These are phyloP conservation scores for Kuraishia piskuri DNA, from an alignment of 805 yeast species.

Conservation along the genomic window DNA sequence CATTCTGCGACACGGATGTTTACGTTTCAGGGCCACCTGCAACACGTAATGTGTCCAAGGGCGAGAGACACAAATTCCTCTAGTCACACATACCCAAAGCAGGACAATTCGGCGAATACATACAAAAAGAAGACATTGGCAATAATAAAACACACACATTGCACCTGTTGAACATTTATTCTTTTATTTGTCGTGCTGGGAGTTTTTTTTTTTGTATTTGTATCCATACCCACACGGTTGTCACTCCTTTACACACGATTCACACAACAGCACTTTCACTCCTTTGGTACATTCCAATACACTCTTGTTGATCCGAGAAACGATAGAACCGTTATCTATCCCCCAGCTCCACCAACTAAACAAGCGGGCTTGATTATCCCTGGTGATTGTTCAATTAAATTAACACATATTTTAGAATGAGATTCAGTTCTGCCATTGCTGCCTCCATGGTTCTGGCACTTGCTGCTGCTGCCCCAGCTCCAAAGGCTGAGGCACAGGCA, in stretches of 20 bases:
- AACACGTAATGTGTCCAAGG: not conserved
- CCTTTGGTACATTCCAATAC: no score
- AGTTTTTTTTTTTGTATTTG: no score
- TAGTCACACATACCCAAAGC: not conserved
- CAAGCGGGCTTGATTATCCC: not conserved
- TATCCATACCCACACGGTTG: not conserved
- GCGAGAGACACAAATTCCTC: not conserved
- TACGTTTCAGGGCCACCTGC: not conserved
- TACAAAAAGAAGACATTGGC: no score
- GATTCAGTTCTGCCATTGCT: not conserved
- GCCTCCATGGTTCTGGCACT: slow-evolving; percentile 6
- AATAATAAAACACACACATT: not conserved
- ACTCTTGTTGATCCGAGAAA: not conserved
- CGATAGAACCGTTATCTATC: not conserved
- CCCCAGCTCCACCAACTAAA: not conserved
- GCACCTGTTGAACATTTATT: not conserved
- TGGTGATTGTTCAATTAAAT: not conserved
- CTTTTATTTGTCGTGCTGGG: not conserved
- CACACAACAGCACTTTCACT: not conserved
- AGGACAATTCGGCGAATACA: not conserved
- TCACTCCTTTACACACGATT: not conserved
- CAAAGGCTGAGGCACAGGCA: slow-evolving; percentile 20
- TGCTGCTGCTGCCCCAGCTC: slow-evolving; percentile 24
- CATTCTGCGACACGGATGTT: not conserved
- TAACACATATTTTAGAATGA: not conserved